Evolutionary conservation across 1,139 yeast genomes (phyloP).

Genomic region (Oligophagozyma castellii): DNA sequence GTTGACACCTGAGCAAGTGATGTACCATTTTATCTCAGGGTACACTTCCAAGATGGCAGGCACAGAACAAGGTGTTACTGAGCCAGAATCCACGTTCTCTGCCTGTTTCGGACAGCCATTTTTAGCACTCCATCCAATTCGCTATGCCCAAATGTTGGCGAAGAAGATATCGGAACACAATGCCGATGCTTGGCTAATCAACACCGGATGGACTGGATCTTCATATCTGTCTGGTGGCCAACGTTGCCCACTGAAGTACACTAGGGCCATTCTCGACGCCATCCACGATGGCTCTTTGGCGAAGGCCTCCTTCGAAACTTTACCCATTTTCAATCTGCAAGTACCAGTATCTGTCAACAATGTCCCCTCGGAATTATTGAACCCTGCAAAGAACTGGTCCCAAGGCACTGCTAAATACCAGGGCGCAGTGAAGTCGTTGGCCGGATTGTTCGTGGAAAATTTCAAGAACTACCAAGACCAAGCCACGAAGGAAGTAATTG

Average conservation of each 20-base stretch:
- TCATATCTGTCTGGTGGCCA: conserved; percentile 88
- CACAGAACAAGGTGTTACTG: conserved; percentile 97
- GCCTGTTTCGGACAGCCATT: conserved; percentile 99
- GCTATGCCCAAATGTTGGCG: conserved; percentile 91
- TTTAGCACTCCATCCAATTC: conserved; percentile 96
- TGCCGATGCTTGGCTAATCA: conserved; percentile 91
- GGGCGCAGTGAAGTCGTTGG: conserved; percentile 61
- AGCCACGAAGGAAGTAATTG: conserved; percentile 75
- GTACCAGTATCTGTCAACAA: conserved; percentile 72
- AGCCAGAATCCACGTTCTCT: conserved; percentile 95
- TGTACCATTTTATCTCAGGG: conserved; percentile 98
- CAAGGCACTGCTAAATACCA: conserved; percentile 56
- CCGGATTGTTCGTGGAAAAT: conserved; percentile 68
- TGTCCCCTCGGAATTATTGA: conserved; percentile 76
- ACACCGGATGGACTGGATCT: conserved; percentile 98
- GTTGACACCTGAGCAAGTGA: conserved; percentile 87
- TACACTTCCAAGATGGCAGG: conserved; percentile 99
- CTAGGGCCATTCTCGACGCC: conserved; percentile 91
- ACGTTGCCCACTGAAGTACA: conserved; percentile 95
- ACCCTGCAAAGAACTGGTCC: conserved; percentile 80
- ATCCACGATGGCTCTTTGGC: conserved; percentile 85
- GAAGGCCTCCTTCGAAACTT: conserved; percentile 66
- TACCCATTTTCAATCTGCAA: conserved; percentile 77
- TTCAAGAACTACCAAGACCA: conserved; percentile 73
- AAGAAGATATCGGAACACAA: conserved; percentile 83